Conservation (phyloP, 306 rosid species). For the Urtica urens region DNA sequence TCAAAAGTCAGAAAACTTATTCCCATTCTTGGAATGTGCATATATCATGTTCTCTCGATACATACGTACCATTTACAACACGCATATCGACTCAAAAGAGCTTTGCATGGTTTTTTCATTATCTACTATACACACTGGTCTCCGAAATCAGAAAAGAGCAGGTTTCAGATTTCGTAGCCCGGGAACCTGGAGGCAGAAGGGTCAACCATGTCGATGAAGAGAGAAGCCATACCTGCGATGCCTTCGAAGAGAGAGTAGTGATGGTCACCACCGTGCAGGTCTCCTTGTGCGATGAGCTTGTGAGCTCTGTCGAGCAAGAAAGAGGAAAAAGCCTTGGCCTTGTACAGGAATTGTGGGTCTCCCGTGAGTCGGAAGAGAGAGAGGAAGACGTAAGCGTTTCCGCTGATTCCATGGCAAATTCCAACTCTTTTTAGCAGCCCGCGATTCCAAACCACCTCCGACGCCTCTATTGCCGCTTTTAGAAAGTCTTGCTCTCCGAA, state of each 20-base stretch:
- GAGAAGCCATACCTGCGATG: conserved; percentile 50
- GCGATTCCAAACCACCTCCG: conserved; percentile 48
- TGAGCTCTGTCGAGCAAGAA: conserved; percentile 53
- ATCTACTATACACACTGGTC: too few species aligned
- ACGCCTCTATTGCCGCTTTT: conserved; percentile 58
- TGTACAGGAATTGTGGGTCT: conserved; percentile 31
- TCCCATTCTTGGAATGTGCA: too few species aligned
- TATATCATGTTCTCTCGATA: too few species aligned
- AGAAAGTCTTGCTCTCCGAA: conserved; percentile 43
- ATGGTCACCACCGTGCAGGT: conserved; percentile 58
- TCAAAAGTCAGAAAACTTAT: too few species aligned
- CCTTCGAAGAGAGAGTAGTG: conserved; percentile 62
- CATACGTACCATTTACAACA: too few species aligned
- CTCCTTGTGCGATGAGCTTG: conserved; percentile 42
- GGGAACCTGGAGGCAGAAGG: conserved; percentile 50
- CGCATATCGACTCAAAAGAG: not conserved
- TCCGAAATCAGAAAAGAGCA: too few species aligned
- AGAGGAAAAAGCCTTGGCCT: conserved; percentile 60
- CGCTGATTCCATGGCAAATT: conserved; percentile 66
- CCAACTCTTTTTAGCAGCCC: conserved; percentile 57
- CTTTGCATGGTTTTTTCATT: too few species aligned
- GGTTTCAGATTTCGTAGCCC: conserved; percentile 40
- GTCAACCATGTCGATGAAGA: conserved; percentile 42
- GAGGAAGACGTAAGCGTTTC: conserved; percentile 52
- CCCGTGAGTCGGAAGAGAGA: conserved; percentile 54